Base-by-base conservation (phyloP, 139 green algal genomes). In the Pleodorina starrii region DNA sequence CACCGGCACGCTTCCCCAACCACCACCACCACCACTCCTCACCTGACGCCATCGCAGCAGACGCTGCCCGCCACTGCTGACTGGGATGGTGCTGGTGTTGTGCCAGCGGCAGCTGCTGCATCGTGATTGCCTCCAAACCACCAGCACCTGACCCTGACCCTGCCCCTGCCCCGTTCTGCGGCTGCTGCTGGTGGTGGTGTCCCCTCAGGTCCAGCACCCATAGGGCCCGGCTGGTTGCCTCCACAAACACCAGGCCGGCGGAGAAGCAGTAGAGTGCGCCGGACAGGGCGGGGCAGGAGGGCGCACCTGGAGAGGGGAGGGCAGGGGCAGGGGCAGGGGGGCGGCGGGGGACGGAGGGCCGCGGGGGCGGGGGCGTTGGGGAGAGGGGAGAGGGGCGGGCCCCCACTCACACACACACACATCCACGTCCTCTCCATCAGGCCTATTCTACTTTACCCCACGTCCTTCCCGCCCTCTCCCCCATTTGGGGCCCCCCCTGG, bases 261-360 rank as follows among this genome's bases (percentile, higher is more conserved):
- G 72, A 59, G 80, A 91, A 91, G 90, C 86, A 91, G 75, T 77
- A 85, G 16, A 93, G 57, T 19, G 27, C 46, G 51, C 86, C 90
- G 12, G 85, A 25, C 42, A 90, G 38, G 0, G 51, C n/a, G 3
- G 90, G 85, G 35, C 38, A 60, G 12, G 73, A 42, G 17, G 84
- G 10, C 12, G 68, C 35, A 50, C 89, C 89, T 92, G 79, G 1
- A 19, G 42, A 12, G 81, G 46, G 5, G 16, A 43, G 25, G 74
- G 43, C 7, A 48, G 36, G 9, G 69, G 5, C 10, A 50, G 69
- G n/a, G n/a, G n/a, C n/a, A 36, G 17, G 32, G 19, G 35, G 38
- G 12, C 29, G 40, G 69, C 14, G 32, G 69, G 69, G 69, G 69
- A 7, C 16, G 1, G 69, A 48, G 69, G 35, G 32, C 2, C 19